Evolutionary conservation across 1,284 basidiomycete species (phyloP).

Genomic region (Cryptococcus jaspeensis): DNA sequence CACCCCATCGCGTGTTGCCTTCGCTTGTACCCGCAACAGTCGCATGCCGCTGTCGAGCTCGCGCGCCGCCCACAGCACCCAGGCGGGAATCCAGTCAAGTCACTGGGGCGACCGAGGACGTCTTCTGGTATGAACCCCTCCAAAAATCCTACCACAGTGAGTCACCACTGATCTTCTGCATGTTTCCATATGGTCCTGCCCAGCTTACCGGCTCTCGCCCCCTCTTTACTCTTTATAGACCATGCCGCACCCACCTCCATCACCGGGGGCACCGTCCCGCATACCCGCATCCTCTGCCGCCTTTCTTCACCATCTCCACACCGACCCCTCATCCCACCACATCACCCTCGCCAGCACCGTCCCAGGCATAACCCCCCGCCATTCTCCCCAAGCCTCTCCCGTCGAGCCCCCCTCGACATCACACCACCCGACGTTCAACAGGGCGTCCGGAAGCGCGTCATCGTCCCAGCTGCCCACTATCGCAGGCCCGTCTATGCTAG

Average conservation of each 20-base stretch:
- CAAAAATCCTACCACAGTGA: no score
- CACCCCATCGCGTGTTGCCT: no score
- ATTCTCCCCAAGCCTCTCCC: background rate
- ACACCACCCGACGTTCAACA: background rate
- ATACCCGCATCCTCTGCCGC: slow-evolving; percentile 30
- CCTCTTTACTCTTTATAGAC: background rate
- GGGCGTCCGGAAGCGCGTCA: no score
- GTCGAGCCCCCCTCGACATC: background rate
- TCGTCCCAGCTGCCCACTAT: background rate
- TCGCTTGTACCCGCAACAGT: no score
- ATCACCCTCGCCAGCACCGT: slow-evolving; percentile 30
- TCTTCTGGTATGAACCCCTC: no score
- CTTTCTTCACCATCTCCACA: slow-evolving; percentile 48
- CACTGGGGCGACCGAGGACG: no score
- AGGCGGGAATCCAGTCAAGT: no score
- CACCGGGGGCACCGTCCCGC: background rate
- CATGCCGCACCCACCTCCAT: background rate
- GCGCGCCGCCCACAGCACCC: no score
- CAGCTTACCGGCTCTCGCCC: background rate
- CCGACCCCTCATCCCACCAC: slow-evolving; percentile 44
- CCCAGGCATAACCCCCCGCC: no score
- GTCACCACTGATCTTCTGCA: no score
- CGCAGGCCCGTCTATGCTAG: slow-evolving; percentile 3
- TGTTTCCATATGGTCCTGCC: no score
- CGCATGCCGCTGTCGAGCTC: no score